Evolutionary conservation across 148 eudicot species (phyloP), one percentile per base, ranked within the genome.

Genomic region (Chenopodium album): DNA sequence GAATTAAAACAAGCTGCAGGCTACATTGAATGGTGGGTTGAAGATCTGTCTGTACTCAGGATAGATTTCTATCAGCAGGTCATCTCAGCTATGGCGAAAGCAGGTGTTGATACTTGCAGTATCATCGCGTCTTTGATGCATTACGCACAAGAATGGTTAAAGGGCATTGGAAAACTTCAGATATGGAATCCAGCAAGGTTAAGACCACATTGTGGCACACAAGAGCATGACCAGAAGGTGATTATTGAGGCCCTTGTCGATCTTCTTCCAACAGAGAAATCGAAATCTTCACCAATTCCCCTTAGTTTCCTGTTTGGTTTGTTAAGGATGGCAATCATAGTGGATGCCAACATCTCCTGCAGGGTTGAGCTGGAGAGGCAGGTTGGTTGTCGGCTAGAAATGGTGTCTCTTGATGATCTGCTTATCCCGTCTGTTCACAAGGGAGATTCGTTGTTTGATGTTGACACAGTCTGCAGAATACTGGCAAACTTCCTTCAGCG

Each of bases 281-380:
- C 87, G 0, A 72, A 56, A 28, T 32, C 48, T 73, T 86, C 83
- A 20, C 76, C 85, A 66, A 79, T 90, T 83, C 93, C 93, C 7
- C 73, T 88, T 64, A 81, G 78, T 85, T 92, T 92, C 79, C 85
- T 90, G 28, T 92, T 92, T 73, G 92, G 96, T 56, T 83, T 92
- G 86, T 56, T 88, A 82, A 89, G 89, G 76, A 86, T 90, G 78
- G 90, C 90, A 1, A 88, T 88, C 65, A 87, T 89, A 87, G 85
- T 90, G 48, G 92, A 88, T 66, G 89, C 91, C 29, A 80, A 44
- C 69, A 80, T 82, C 19, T 72, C 86, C 47, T 85, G 88, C 63
- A 88, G 90, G 89, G 88, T 91, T 34, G 94, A 91, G 87, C 85
- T 92, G 2, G 93, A 92, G 76, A 89, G 88, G 77, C 85, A 91